Evolutionary conservation across 2,329 filamentous ascomycete genomes (phyloP), one percentile per base, ranked within the genome.

Genomic region (Zelopaecilomyces penicillatus): DNA sequence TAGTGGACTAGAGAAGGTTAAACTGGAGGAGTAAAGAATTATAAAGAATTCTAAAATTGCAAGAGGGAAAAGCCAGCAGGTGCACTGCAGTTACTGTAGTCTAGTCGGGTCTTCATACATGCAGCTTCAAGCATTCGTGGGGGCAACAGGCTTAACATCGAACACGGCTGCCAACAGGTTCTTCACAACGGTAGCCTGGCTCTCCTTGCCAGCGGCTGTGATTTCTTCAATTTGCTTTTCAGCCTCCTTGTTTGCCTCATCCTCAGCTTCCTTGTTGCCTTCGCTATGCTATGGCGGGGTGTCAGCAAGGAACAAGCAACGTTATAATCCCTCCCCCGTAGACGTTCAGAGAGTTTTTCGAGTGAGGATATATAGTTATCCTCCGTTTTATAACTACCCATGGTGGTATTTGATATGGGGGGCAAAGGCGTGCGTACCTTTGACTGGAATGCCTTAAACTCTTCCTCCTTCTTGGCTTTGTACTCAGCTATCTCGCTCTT

Each of bases 401-500:
- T 34, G 32, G 32, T 34, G 32, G 32, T 12, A 9, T 12, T 19
- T 19, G 19, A 19, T 19, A 19, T 2, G 5, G 10, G 19, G n/a
- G 2, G 31, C n/a, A n/a, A 33, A 30, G 6, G 10, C 29, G 7
- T 38, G 46, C 60, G 39, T 63, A 78, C 75, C 71, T 80, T 73
- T 52, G 87, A 77, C 74, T 97, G 89, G 60, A 95, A 97, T 64
- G 85, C 84, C 75, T 93, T 91, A 74, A 89, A 97, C 68, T 97
- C 91, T 32, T 86, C 78, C 61, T 98, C 93, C 74, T 96, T 98
- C 58, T 83, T 71, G 60, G 83, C 79, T 65, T 83, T 82, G 75
- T 98, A 97, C 45, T 88, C 85, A 54, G 95, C 87, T 61, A 98
- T 95, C 67, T 98, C 91, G 71, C 95, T 95, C 72, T 96, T 94